phyloP scores from a whole-genome alignment of 805 yeast genomes.

The Cyberlindnera samutprakarnensis region DNA sequence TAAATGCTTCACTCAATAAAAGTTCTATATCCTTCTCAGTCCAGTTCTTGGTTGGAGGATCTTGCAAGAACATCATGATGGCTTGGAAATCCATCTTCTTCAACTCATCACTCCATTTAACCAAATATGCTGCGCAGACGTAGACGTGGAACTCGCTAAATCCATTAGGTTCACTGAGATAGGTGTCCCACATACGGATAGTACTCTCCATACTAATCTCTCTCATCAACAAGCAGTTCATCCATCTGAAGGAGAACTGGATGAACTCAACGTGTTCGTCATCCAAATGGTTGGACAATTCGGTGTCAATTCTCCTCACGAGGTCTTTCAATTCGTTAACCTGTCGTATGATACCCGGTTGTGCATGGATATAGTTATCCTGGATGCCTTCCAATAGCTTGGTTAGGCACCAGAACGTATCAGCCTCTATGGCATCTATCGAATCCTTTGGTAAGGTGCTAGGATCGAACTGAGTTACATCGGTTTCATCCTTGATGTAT shows the following conservation, averaged over 20 bases:
- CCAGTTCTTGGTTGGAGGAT: constrained; percentile 84
- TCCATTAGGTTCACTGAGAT: constrained; percentile 67
- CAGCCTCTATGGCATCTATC: constrained; percentile 76
- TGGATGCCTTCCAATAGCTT: constrained; percentile 89
- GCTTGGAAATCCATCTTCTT: constrained; percentile 91
- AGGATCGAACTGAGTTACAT: constrained; percentile 59
- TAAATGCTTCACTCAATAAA: constrained; percentile 89
- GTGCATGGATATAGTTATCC: constrained; percentile 95
- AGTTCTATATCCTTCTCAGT: constrained; percentile 83
- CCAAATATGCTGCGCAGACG: constrained; percentile 94
- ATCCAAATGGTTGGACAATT: constrained; percentile 66
- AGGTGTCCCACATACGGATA: constrained; percentile 97
- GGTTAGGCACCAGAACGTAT: constrained; percentile 94
- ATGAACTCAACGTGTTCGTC: constrained; percentile 85
- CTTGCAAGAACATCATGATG: constrained; percentile 83
- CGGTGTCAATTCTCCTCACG: constrained; percentile 72
- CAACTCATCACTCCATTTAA: constrained; percentile 75
- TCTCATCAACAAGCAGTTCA: constrained; percentile 96
- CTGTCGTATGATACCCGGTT: constrained; percentile 93
- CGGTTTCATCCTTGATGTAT: constrained; percentile 42
- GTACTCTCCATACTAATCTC: constrained; percentile 74
- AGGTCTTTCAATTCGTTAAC: constrained; percentile 73
- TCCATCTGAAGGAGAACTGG: constrained; percentile 96
- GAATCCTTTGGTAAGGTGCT: constrained; percentile 49
- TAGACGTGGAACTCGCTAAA: constrained; percentile 91